Evolutionary conservation across 1,284 basidiomycete species (phyloP).

Genomic region (Heterobasidion irregulare): DNA sequence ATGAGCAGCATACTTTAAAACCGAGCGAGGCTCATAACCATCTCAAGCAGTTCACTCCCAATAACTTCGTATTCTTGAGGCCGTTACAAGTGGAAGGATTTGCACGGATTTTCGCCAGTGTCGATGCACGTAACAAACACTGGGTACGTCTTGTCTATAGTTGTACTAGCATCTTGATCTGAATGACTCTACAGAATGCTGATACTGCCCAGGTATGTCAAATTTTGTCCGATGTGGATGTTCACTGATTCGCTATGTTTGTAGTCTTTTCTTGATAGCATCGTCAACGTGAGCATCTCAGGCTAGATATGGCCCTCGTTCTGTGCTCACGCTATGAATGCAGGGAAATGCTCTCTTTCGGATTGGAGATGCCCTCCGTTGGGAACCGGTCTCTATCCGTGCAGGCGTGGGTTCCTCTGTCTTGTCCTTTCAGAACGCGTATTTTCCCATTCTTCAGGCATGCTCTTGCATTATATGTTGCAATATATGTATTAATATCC

Average conservation of each 20-base stretch:
- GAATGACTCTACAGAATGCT: constrained; percentile 26
- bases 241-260: not conserved
- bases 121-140: constrained; percentile 33
- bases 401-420: not conserved
- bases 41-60: constrained; percentile 35
- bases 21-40: constrained; percentile 44
- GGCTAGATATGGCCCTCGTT: not conserved
- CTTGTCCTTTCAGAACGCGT: constrained; percentile 56
- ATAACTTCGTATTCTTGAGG: constrained; percentile 34
- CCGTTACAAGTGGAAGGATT: constrained; percentile 40
- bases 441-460: constrained; percentile 51
- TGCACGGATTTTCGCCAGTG: constrained; percentile 35
- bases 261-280: constrained; percentile 27
- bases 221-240: not conserved
- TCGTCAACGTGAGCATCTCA: constrained; percentile 28
- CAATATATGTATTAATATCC: not conserved
- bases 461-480: constrained; percentile 7
- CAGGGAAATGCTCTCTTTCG: constrained; percentile 46
- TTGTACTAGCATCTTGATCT: not conserved
- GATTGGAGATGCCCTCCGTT: constrained; percentile 21
- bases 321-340: constrained; percentile 3
- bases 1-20: constrained; percentile 25
- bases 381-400: not conserved
- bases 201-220: constrained; percentile 45
- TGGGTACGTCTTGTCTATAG: constrained; percentile 36